A percentile compares a stretch with the other conserved stretches of the same genome.
Conservation (phyloP, 805 yeast species). For the Huiozyma naganishii region DNA sequence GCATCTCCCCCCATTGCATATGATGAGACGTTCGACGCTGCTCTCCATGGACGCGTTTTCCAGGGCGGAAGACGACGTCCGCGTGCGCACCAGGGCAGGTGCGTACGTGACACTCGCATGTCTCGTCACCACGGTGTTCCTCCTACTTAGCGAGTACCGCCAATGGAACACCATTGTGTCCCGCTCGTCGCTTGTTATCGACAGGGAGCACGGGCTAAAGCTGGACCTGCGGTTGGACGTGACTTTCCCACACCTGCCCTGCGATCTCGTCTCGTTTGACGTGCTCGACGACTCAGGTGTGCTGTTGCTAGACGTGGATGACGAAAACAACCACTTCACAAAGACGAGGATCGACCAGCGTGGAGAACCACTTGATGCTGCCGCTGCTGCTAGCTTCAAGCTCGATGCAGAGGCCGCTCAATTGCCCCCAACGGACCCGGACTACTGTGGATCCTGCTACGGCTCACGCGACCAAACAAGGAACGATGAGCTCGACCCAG, state of each 20-base stretch:
- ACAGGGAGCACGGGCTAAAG: constrained; percentile 63
- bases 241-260: constrained; percentile 75
- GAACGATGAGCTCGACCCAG: constrained; percentile 20
- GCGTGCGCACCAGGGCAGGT: constrained; percentile 79
- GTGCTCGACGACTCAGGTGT: constrained; percentile 86
- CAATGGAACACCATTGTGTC: constrained; percentile 59
- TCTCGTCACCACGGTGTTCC: constrained; percentile 43
- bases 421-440: constrained; percentile 73
- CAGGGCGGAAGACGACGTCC: constrained; percentile 88
- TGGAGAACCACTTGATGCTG: constrained; percentile 42
- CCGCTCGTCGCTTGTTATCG: constrained; percentile 80
- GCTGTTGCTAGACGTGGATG: constrained; percentile 56
- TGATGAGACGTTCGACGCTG: constrained; percentile 18
- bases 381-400: constrained; percentile 32
- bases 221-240: constrained; percentile 74
- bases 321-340: constrained; percentile 64
- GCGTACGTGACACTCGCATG: constrained; percentile 78
- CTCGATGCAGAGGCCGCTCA: constrained; percentile 47
- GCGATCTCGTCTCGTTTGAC: constrained; percentile 72
- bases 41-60: constrained; percentile 77
- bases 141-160: constrained; percentile 63
- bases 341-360: constrained; percentile 45
- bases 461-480: constrained; percentile 60
- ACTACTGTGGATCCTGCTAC: constrained; percentile 82
- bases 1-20: no score